Evolutionary conservation across 257 asterid species (phyloP), one percentile per base, ranked within the genome.

Genomic region (Scutellaria baicalensis): DNA sequence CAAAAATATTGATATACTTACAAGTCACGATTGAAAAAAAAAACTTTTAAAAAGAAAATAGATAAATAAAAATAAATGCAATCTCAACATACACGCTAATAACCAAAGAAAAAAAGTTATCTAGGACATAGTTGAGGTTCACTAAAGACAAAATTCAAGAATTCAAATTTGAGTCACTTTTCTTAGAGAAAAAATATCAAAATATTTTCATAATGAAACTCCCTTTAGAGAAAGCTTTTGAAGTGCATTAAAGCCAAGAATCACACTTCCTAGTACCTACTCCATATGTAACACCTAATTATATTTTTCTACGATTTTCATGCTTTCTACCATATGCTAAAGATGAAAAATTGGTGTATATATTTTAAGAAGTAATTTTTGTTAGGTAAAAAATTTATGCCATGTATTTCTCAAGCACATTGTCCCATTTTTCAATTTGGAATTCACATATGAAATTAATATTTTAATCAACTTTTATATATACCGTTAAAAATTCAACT

Each of bases 121-220:
- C 58, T 62, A 49, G 70, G 70, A 64, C 14, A 40, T 61, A 62
- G 12, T 48, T 60, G 69, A 51, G 21, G 8, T 21, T 56, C 76
- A 60, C 63, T 59, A 62, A 23, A 62, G 58, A 71, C 76, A 62
- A 61, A 61, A 71, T 9, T 56, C 51, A n/a, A 17, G 39, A 42
- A 14, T 16, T 69, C 59, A 57, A 57, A 27, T 31, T 33, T 47
- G 23, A 8, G 3, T 33, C 38, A n/a, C 39, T 42, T 49, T 40
- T 6, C 2, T 48, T n/a, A 13, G 18, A 1, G 3, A 6, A 49
- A 14, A 6, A 48, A 47, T 14, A 16, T 36, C 21, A 6, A n/a
- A 14, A 16, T 6, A 55, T 39, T 16, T 27, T 56, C 48, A 54
- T 68, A 40, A 56, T 40, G 45, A 48, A 48, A 16, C 38, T 55